Percentiles rank a stretch among this genome's conserved stretches.
These are phyloP conservation scores for Fusarium humuli DNA, from an alignment of 2,329 filamentous ascomycete genomes.

Conservation along the genomic window DNA sequence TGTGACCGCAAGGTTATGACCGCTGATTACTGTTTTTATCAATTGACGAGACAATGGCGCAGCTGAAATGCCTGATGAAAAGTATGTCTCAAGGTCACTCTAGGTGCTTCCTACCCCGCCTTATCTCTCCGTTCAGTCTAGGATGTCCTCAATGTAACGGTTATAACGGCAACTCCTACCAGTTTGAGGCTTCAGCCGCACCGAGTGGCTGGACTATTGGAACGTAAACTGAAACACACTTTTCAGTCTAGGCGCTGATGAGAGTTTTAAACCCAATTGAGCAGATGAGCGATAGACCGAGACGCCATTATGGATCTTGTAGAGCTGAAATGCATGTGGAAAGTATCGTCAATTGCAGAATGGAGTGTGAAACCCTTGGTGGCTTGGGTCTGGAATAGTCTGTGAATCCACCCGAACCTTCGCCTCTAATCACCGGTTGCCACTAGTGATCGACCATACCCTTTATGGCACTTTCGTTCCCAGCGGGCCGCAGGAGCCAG, in stretches of 20 bases:
- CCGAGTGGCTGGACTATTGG: neutral
- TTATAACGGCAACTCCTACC: neutral
- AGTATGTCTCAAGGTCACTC: neutral
- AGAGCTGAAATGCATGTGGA: neutral
- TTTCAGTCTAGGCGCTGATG: neutral
- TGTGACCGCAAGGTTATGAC: neutral
- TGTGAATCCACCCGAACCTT: neutral
- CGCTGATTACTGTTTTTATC: neutral
- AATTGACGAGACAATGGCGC: neutral
- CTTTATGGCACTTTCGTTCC: neutral
- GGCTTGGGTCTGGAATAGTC: neutral
- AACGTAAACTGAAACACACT: neutral
- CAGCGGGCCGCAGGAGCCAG: neutral
- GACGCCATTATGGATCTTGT: neutral
- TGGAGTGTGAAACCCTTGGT: neutral
- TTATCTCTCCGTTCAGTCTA: neutral
- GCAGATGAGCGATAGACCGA: neutral
- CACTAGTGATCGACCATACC: neutral
- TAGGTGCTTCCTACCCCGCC: neutral
- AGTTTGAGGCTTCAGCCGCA: neutral
- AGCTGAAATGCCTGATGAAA: neutral
- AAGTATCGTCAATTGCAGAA: neutral
- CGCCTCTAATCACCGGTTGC: neutral
- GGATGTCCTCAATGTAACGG: neutral
- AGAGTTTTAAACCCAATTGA: neutral